phyloP scores from a whole-genome alignment of 208 protist genomes.

The Trypanosoma vivax region DNA sequence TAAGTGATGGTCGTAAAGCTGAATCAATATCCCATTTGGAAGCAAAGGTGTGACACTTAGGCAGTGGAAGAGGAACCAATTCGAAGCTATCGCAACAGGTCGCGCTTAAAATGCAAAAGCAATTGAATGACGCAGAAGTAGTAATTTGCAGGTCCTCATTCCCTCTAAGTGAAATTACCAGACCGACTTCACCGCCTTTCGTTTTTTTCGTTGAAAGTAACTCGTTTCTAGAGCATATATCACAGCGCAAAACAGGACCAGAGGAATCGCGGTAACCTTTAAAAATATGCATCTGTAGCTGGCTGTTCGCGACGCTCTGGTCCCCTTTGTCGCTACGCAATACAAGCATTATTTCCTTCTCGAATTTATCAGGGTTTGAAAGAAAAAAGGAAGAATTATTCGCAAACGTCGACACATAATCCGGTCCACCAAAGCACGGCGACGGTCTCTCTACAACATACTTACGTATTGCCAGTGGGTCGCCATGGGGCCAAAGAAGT shows the following conservation, averaged over 20 bases:
- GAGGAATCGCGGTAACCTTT: constrained; percentile 4
- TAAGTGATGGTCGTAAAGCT: constrained; percentile 15
- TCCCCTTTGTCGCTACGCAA: constrained; percentile 7
- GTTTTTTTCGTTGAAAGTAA: constrained; percentile 28
- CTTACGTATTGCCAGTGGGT: constrained; percentile 32
- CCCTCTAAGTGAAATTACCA: constrained; percentile 33
- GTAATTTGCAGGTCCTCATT: constrained; percentile 45
- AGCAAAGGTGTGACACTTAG: constrained; percentile 17
- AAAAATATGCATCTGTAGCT: constrained; percentile 27
- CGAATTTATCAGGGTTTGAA: constrained; percentile 24
- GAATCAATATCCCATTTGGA: constrained; percentile 24
- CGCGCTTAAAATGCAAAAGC: constrained; percentile 19
- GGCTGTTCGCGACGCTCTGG: constrained; percentile 13
- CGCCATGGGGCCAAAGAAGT: constrained; percentile 52
- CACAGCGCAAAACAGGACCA: constrained; percentile 24
- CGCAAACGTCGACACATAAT: constrained; percentile 34
- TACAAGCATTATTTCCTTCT: constrained; percentile 33
- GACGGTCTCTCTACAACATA: constrained; percentile 15
- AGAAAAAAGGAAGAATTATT: constrained; percentile 49
- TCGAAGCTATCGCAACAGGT: constrained; percentile 19
- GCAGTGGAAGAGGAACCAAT: constrained; percentile 20
- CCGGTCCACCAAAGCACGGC: constrained; percentile 15
- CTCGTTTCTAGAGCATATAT: constrained; percentile 39
- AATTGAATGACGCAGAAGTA: constrained; percentile 18
- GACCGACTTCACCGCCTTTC: constrained; percentile 16